Evolutionary conservation across 1,284 basidiomycete genomes (phyloP).

Genomic region (Coniferiporia sulphurascens): DNA sequence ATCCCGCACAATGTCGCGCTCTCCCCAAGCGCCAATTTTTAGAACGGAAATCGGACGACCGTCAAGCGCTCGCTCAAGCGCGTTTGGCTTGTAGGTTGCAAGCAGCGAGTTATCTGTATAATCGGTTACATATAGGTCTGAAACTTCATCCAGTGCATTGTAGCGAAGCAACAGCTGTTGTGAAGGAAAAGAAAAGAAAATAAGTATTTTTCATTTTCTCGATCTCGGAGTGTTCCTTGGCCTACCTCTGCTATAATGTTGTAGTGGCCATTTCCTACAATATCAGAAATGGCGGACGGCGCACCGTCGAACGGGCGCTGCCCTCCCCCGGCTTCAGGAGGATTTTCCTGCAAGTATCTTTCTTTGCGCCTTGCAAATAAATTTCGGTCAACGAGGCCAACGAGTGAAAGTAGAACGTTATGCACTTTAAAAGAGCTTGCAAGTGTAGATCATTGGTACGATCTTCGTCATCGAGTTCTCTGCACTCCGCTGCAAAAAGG

Average conservation of each 20-base stretch:
- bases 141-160: constrained; percentile 29
- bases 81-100: constrained; percentile 22
- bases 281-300: constrained; percentile 6
- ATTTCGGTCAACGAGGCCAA: background rate
- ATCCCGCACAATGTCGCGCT: constrained; percentile 36
- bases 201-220: background rate
- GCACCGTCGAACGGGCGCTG: background rate
- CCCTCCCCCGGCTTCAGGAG: background rate
- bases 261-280: constrained; percentile 4
- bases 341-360: background rate
- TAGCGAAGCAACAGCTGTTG: constrained; percentile 42
- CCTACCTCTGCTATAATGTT: constrained; percentile 14
- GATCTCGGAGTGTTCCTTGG: no score
- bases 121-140: constrained; percentile 58
- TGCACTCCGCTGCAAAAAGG: constrained; percentile 9
- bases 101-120: constrained; percentile 52
- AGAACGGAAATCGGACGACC: constrained; percentile 47
- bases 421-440: constrained; percentile 48
- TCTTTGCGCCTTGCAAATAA: constrained; percentile 46
- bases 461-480: constrained; percentile 32
- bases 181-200: background rate
- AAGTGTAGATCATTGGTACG: constrained; percentile 38
- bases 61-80: constrained; percentile 30
- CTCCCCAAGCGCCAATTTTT: constrained; percentile 46
- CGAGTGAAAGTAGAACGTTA: constrained; percentile 11